phyloP scores from a whole-genome alignment of 768 basidiomycete genomes.

The Pulveroboletus sp. region DNA sequence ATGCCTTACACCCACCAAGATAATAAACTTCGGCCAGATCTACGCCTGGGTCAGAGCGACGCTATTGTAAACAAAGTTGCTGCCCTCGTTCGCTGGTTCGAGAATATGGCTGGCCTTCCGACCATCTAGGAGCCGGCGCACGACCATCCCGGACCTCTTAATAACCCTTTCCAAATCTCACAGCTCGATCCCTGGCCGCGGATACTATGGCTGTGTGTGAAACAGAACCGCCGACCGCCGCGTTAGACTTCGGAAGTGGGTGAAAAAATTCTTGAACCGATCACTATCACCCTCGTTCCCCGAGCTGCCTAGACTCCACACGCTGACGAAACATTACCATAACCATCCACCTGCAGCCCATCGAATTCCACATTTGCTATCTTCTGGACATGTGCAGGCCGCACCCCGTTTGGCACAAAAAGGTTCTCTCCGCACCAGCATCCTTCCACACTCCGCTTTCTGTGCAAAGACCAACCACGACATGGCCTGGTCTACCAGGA shows the following conservation, averaged over 20 bases:
- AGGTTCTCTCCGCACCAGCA: slow-evolving; percentile 8
- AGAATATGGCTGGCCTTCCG: slow-evolving; percentile 62
- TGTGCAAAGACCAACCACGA: slow-evolving; percentile 15
- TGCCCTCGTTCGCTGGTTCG: slow-evolving; percentile 65
- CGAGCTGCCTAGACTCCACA: slow-evolving; percentile 16
- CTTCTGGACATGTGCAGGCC: slow-evolving; percentile 6
- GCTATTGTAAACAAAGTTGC: slow-evolving; percentile 65
- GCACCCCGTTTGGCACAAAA: slow-evolving; percentile 19
- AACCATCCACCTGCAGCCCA: slow-evolving; percentile 12
- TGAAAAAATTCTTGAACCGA: slow-evolving; percentile 5
- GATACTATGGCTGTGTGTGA: slow-evolving; percentile 21
- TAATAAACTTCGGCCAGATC: slow-evolving; percentile 60
- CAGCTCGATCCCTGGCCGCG: slow-evolving; percentile 11
- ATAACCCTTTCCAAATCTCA: slow-evolving; percentile 2
- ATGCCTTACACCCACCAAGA: slow-evolving; percentile 65
- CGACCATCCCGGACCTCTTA: slow-evolving; percentile 8
- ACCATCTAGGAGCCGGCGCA: slow-evolving; percentile 17
- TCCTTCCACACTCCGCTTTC: slow-evolving; percentile 11
- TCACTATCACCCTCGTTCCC: slow-evolving; percentile 21
- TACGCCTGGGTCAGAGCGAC: slow-evolving; percentile 67
- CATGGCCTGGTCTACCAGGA: slow-evolving; percentile 16
- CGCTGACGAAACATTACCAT: slow-evolving; percentile 9
- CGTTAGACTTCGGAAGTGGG: slow-evolving; percentile 28
- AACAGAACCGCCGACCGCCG: slow-evolving; percentile 22
- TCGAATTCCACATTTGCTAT: slow-evolving; percentile 10